Base-by-base conservation (phyloP, 2,329 filamentous ascomycete species). In the Sclerotinia minor region DNA sequence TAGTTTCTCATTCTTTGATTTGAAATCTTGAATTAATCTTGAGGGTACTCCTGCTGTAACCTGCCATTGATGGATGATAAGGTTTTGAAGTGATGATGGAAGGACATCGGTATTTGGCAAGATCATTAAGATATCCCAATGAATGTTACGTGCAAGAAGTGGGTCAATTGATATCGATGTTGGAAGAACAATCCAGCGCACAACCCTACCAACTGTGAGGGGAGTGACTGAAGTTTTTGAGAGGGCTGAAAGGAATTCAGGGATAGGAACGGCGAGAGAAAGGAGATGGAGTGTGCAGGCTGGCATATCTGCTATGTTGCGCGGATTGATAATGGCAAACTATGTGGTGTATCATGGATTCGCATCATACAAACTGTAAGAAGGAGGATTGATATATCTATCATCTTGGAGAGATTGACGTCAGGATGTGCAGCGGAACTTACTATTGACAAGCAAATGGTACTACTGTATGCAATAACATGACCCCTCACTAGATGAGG, bases 151-250 rank as follows among this genome's bases (percentile, higher is more conserved):
- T 19, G 79, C 76, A 19, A 83, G 78, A 21, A 84, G 77, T 7
- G 77, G 74, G 9, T 67, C 32, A 13, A 76, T 79, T 9, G 82
- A 83, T 54, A 82, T 74, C 0, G 72, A 73, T 2, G 78, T 78
- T 1, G 83, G 82, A 24, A 80, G 78, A 67, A 84, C 81, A 55
- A 84, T 82, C 82, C 82, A 84, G 53, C 83, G 77, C 50, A 83
- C 73, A 47, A 81, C 79, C 67, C 76, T 77, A 44, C 81, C 79
- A 35, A 79, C 72, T 1, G 82, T 77, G 3, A 84, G 76, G 0
- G 82, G 81, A 32, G 76, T 76, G 35, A 79, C 38, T n/a, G 73
- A 69, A 24, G 76, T 69, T 0, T 64, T 59, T 35, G 73, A 73
- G 61, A 84, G 77, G 24, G 77, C 75, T 3, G 76, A 71, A 65